phyloP scores from a whole-genome alignment of 2,329 filamentous ascomycete species.

The Botrytis galanthina region DNA sequence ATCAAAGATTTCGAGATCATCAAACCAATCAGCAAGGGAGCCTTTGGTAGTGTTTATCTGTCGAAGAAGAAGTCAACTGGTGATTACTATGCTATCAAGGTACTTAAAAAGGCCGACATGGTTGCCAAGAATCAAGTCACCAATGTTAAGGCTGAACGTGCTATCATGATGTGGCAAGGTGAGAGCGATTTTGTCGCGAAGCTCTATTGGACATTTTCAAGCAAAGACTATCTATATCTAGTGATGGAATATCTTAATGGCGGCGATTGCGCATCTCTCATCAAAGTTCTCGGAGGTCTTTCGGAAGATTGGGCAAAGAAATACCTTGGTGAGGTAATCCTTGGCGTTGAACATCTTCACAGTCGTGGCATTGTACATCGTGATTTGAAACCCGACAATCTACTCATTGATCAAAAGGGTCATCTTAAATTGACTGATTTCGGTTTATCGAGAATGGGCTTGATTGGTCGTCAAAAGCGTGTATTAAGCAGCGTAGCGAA shows the following conservation, averaged over 20 bases:
- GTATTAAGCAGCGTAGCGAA: conserved; percentile 73
- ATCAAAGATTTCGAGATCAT: conserved; percentile 99
- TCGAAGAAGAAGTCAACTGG: conserved; percentile 98
- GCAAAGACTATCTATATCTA: conserved; percentile 96
- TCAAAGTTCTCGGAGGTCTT: conserved; percentile 88
- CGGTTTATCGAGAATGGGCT: conserved; percentile 92
- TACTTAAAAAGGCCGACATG: conserved; percentile 99
- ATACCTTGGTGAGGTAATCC: conserved; percentile 90
- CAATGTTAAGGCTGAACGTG: conserved; percentile 96
- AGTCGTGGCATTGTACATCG: conserved; percentile 93
- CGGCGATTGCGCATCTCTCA: conserved; percentile 92
- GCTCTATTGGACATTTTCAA: conserved; percentile 99
- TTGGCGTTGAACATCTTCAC: conserved; percentile 96
- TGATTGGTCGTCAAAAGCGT: conserved; percentile 94
- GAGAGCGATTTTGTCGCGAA: conserved; percentile 99
- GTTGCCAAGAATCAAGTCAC: conserved; percentile 99
- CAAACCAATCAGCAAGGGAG: conserved; percentile 98
- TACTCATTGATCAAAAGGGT: conserved; percentile 94
- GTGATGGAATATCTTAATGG: conserved; percentile 99
- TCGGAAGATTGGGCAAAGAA: conserved; percentile 98
- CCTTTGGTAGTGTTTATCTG: conserved; percentile 95
- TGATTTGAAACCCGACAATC: conserved; percentile 94
- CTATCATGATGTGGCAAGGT: conserved; percentile 99
- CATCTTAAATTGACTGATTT: conserved; percentile 98
- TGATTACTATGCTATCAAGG: conserved; percentile 98